Base-by-base conservation (phyloP, 202 grass and related monocot genomes). In the Schoenoplectus triqueter region DNA sequence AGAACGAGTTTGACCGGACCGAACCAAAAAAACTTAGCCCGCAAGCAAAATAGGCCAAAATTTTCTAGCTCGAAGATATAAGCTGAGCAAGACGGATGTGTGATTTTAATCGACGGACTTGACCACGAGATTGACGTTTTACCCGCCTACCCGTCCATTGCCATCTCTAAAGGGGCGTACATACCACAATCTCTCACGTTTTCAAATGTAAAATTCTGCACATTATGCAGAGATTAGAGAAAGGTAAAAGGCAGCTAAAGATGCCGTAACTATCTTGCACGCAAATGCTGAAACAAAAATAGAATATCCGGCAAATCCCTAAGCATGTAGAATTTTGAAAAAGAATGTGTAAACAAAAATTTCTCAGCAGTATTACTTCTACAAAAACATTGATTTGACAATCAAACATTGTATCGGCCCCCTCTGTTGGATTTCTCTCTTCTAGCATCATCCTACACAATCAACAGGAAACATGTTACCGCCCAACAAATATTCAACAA, bases 401-500 rank as follows among this genome's bases (percentile, higher is more conserved):
- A 78, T 85, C 87, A 97, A 55, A 97, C 87, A 13, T 67, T 97
- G 88, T 97, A 91, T 62, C 95, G 86, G 39, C 95, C 92, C 41
- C 95, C 90, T 90, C 95, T 92, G 86, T 86, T 91, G 39, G 92
- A 92, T 86, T 97, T 97, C 4, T 97, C 90, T 87, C 80, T 92
- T 88, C 80, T 94, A 1, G 92, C 87, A 61, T 97, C 95, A 59
- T 94, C 95, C 95, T 97, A 89, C 52, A 78, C 69, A 63, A 78
- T 44, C 39, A 61, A 79, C 54, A 17, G 14, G 17, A 49, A 60
- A 78, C 15, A 72, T 8, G 40, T 62, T 77, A 78, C 7, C 20
- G 74, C 55, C 49, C 10, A 80, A 81, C 31, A 87, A 3, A 10
- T 55, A 46, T 17, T 21, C 11, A 7, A 78, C 74, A 66, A 63